Base-by-base conservation (phyloP, 1,284 basidiomycete species). In the Ustilago loliicola region DNA sequence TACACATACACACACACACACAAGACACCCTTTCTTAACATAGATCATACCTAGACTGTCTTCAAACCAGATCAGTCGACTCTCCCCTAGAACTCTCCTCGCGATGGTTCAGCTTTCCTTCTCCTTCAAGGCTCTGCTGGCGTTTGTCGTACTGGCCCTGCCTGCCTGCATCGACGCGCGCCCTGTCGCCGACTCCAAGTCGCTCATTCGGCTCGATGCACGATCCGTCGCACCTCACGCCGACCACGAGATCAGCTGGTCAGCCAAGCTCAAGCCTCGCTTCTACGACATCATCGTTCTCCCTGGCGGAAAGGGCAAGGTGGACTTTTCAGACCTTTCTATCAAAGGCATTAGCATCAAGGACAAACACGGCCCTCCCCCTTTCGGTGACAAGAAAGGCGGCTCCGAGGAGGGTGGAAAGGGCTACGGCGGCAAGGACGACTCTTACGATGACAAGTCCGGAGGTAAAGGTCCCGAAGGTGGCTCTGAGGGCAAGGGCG, bases 221-320 rank as follows among this genome's bases (percentile, higher is more conserved):
- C 47, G 9, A 17, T 52, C 67, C 19, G 30, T 58, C 32, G 55
- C 25, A 19, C 42, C 32, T 6, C 25, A 19, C 21, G 54, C 36
- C 27, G 21, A 55, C 9, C 23, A 40, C 30, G 56, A 38, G 21
- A 8, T 21, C 30, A 40, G 48, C 38, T 10, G 30, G 13, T 25
- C 52, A 23, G 47, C 32, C 61, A 34, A 54, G 50, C 61, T 70
- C 58, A 57, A 61, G 57, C 36, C 36, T 55, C 63, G 69, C 19
- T 59, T 50, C 45, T 63, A 59, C 51, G 69, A 66, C 40, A 54
- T 66, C 29, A 45, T 72, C 23, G 15, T 72, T 42, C 3, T 66
- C 29, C 11, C 58, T 25, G 63, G 48, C 36, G 55, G 29, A 17
- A 27, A 51, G 29, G 69, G 45, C 45, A 63, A 66, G 25, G 60